A percentile compares a stretch with the other conserved stretches of the same genome.
phyloP scores from a whole-genome alignment of 768 basidiomycete genomes.

The Leccinellum albellum region DNA sequence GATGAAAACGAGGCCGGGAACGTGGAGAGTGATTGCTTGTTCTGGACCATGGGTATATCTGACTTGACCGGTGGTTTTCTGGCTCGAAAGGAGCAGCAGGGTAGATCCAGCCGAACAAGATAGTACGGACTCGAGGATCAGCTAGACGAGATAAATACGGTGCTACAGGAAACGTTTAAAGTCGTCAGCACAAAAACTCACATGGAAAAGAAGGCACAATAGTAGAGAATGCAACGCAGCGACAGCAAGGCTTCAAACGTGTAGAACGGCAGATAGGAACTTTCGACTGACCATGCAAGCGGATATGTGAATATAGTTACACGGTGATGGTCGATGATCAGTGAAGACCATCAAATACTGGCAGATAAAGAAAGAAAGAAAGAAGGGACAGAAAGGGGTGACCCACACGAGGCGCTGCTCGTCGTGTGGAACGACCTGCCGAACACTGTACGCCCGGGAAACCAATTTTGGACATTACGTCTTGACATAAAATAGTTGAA shows the following conservation, averaged over 20 bases:
- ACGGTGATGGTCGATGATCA: conserved; percentile 17
- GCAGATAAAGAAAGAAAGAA: conserved; percentile 11
- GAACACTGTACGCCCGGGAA: not conserved
- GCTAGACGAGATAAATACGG: conserved; percentile 28
- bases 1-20: conserved; percentile 44
- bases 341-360: conserved; percentile 24
- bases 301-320: conserved; percentile 1
- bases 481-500: conserved; percentile 4
- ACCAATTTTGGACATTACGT: conserved; percentile 9
- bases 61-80: conserved; percentile 19
- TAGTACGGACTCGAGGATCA: conserved; percentile 28
- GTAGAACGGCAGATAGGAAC: conserved; percentile 4
- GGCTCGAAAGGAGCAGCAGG: conserved; percentile 11
- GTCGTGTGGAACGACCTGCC: conserved; percentile 16
- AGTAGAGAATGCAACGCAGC: conserved; percentile 21
- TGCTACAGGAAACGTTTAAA: conserved; percentile 18
- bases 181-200: conserved; percentile 14
- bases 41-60: conserved; percentile 29
- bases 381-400: not conserved
- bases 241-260: conserved; percentile 24
- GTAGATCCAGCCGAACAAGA: conserved; percentile 23
- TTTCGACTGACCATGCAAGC: conserved; percentile 22
- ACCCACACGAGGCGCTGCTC: conserved; percentile 14
- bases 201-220: conserved; percentile 8
- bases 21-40: conserved; percentile 36